Evolutionary conservation across 305 asterid species (phyloP), one percentile per base, ranked within the genome.

Genomic region (Ilex paraguariensis): DNA sequence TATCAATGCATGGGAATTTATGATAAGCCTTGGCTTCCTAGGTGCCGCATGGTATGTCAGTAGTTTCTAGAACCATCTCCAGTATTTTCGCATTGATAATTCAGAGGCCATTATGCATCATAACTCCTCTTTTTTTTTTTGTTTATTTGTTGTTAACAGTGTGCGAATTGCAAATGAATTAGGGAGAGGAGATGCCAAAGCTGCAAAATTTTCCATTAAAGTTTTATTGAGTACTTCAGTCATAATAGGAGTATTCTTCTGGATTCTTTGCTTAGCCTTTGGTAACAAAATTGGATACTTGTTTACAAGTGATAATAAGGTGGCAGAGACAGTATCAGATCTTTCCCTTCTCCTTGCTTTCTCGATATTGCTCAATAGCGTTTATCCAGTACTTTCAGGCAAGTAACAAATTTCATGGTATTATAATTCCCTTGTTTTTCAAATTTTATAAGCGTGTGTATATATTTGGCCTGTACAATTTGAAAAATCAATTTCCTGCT

Each of bases 101-200:
- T 21, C 28, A 4, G 42, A 0, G 42, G 9, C 42, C 42, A 36
- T 36, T 5, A 36, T 4, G 9, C 6, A 8, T 5, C 42, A 4
- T 36, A 8, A 36, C 7, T 11, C 11, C 48, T 13, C 40, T 9
- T 45, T 39, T 28, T 17, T 10, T 5, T 66, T 28, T 16, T 57
- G 36, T 50, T 5, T 21, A 1, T 21, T 21, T 21, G 14, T 13
- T 50, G 11, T 31, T 2, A 9, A 40, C 65, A 82, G 93, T 45
- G 93, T 83, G 3, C 77, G 89, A 4, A 71, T 85, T 28, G 87
- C 93, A 28, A 85, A 85, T 64, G 93, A 85, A 71, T 74, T 85
- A 11, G 93, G 93, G 28, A 79, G 82, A 67, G 90, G 93, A 67
- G 82, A 83, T 36, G 86, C 93, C 0, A 68, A 70, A 46, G 90